Conservation (phyloP, 192 early-diverging fungal species). For the Coemansia sp. region DNA sequence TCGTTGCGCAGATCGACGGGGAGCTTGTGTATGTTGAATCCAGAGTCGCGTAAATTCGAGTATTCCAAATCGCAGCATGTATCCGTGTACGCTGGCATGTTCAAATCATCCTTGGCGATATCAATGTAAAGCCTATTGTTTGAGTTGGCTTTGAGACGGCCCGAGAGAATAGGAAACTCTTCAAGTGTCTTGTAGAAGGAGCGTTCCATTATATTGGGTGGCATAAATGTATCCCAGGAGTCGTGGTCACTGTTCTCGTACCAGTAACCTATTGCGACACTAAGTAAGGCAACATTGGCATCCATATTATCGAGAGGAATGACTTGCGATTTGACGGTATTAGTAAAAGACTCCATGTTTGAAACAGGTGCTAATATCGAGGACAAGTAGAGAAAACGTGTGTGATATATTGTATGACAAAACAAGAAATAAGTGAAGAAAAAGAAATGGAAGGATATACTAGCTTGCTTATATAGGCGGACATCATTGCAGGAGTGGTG, state of each 20-base stretch:
- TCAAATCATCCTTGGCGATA: slow-evolving; percentile 14
- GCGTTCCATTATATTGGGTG: slow-evolving; percentile 4
- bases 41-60: not conserved
- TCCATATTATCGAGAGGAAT: slow-evolving; percentile 14
- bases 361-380: no score
- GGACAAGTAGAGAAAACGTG: no score
- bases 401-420: no score
- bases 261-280: slow-evolving; percentile 13
- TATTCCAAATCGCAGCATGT: not conserved
- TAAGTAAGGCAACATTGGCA: not conserved
- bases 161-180: slow-evolving; percentile 22
- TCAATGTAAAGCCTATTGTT: slow-evolving; percentile 1
- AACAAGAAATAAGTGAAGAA: no score
- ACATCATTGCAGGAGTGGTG: no score
- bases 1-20: not conserved
- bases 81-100: slow-evolving; percentile 32
- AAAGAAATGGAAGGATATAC: no score
- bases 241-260: slow-evolving; percentile 12
- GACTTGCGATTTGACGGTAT: not conserved
- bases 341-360: slow-evolving; percentile 6
- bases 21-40: not conserved
- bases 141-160: not conserved
- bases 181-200: slow-evolving; percentile 17
- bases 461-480: no score
- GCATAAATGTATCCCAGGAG: slow-evolving; percentile 19